Conservation (phyloP, 106 monocot species). For the Acorus calamus region DNA sequence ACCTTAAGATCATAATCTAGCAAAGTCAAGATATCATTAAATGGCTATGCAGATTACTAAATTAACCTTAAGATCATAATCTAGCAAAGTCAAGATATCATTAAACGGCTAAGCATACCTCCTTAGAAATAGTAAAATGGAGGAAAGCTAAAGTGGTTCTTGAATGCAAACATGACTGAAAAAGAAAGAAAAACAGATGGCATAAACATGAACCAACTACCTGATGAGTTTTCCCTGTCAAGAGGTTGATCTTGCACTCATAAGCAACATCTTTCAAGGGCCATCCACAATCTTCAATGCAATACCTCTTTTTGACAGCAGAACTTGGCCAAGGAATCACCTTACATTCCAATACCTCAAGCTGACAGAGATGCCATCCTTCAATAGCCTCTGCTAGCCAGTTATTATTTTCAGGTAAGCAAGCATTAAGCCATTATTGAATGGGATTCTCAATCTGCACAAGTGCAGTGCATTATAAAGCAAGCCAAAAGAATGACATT, state of each 20-base stretch:
- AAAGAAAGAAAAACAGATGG: background rate
- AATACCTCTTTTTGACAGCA: slow-evolving; percentile 32
- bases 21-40: background rate
- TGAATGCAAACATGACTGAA: background rate
- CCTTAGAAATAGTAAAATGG: too few species aligned
- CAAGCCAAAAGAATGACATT: too few species aligned
- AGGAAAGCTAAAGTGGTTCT: too few species aligned
- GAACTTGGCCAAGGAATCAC: slow-evolving; percentile 78
- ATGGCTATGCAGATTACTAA: too few species aligned
- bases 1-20: background rate
- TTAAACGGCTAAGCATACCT: too few species aligned
- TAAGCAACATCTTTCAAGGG: slow-evolving; percentile 55
- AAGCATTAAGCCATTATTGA: too few species aligned
- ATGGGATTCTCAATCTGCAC: too few species aligned
- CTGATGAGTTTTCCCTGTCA: slow-evolving; percentile 99
- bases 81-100: background rate
- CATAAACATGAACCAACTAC: slow-evolving; percentile 13
- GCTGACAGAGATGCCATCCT: slow-evolving; percentile 86
- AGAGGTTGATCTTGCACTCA: slow-evolving; percentile 85
- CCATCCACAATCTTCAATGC: slow-evolving; percentile 80
- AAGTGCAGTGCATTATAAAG: too few species aligned
- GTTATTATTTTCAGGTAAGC: background rate
- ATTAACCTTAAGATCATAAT: too few species aligned
- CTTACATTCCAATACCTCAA: slow-evolving; percentile 86
- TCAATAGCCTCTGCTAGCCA: slow-evolving; percentile 45